Base-by-base conservation (phyloP, 129 eudicot genomes). In the Heracleum sosnowskyi region DNA sequence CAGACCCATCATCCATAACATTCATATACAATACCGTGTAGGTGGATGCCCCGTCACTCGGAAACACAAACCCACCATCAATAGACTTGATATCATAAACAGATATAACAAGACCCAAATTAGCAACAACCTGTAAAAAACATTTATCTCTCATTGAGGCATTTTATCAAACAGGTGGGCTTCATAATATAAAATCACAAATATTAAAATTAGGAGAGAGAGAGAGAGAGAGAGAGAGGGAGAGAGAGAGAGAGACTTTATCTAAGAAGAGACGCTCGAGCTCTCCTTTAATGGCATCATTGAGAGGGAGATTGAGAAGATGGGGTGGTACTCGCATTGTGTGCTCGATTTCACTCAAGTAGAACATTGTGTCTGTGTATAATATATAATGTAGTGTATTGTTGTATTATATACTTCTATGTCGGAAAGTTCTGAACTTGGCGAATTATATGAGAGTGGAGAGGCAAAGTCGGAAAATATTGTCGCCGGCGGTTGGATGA, bases 41-140 rank as follows among this genome's bases (percentile, higher is more conserved):
- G 71, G 95, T 92, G 39, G 97, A 91, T 78, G 94, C 91, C 45
- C 99, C 99, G 37, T 90, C 95, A 5, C 86, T 83, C 7, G 99
- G 83, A 73, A 81, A 86, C 66, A 96, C 83, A 86, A 90, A 88
- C 15, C 99, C 97, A 31, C 89, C 96, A 55, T 85, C 80, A n/a
- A 94, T 87, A 35, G 91, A 88, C 75, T 82, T 81, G 47, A 91
- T 91, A 86, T 90, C 97, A 64, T 91, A 94, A 6, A 94, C 82
- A 24, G 97, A 91, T 28, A 94, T 69, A 81, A 93, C 88, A 29
- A 94, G 86, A 49, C 98, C 98, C 77, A 88, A 66, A 62, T 91
- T 83, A 22, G 91, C 89, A 51, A 94, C 86, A 17, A 94, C 89
- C 98, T 93, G 77, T 70, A 37, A 16, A 11, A 9, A 24, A 47